These are phyloP conservation scores for Rhynchosporium graminicola DNA, from an alignment of 2,329 filamentous ascomycete species.

Conservation along the genomic window DNA sequence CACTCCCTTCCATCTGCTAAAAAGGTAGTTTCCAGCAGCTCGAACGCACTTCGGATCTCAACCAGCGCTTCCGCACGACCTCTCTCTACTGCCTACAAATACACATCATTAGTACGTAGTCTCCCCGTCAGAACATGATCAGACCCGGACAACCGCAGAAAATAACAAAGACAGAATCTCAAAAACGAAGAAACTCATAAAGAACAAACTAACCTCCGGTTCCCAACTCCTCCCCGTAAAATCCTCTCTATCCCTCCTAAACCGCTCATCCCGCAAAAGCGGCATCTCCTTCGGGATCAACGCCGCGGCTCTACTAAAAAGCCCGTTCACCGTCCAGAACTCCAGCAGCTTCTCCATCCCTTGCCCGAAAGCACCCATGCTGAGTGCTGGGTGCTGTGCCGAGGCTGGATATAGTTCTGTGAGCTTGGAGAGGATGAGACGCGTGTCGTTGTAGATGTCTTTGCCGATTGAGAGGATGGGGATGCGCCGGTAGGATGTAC, in stretches of 20 bases:
- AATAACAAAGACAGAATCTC: not conserved
- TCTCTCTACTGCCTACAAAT: not conserved
- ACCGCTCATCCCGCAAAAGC: constrained; percentile 56
- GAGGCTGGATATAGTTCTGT: constrained; percentile 55
- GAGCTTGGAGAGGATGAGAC: constrained; percentile 66
- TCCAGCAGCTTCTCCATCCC: constrained; percentile 56
- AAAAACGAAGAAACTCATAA: not conserved
- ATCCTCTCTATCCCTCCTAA: constrained; percentile 57
- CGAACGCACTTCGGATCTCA: constrained; percentile 55
- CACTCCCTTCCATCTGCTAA: constrained; percentile 67
- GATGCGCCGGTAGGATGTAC: constrained; percentile 68
- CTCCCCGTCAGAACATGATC: not conserved
- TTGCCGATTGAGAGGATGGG: constrained; percentile 66
- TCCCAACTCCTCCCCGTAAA: constrained; percentile 48
- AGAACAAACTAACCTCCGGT: constrained; percentile 33
- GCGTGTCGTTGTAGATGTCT: constrained; percentile 69
- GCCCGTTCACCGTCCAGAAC: constrained; percentile 54
- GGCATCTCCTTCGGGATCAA: constrained; percentile 59
- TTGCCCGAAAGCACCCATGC: constrained; percentile 42
- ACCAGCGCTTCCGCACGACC: constrained; percentile 50
- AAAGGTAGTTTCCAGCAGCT: constrained; percentile 60
- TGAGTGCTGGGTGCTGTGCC: constrained; percentile 41
- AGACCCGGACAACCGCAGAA: too few species aligned
- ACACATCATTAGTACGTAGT: not conserved
- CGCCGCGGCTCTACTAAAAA: constrained; percentile 55